A percentile compares a stretch with the other conserved stretches of the same genome.
phyloP scores from a whole-genome alignment of 176 grass and related monocot genomes.

The Puccinellia tenuiflora region DNA sequence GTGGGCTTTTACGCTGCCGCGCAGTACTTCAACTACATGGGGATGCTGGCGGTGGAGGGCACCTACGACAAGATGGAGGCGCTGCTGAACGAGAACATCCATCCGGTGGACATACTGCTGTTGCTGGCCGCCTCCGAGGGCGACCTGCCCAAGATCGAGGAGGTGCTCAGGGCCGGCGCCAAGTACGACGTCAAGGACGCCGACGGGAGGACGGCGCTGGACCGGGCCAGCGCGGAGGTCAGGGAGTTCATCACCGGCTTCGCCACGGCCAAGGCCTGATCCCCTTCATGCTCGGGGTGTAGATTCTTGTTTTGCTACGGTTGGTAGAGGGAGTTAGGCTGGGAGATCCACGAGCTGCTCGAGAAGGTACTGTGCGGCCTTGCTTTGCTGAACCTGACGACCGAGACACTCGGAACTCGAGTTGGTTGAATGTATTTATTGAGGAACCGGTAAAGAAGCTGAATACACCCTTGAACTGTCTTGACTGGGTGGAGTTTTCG shows the following conservation, averaged over 20 bases:
- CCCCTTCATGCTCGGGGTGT: neutral
- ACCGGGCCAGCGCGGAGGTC: conserved; percentile 61
- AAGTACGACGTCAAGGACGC: conserved; percentile 81
- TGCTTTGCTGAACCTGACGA: neutral
- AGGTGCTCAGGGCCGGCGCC: conserved; percentile 76
- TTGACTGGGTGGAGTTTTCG: too few relatives aligned
- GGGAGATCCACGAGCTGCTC: conserved; percentile 8
- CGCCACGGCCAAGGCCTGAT: conserved; percentile 35
- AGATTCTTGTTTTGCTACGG: neutral
- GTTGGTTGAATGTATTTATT: neutral
- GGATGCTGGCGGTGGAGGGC: conserved; percentile 98
- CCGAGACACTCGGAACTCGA: neutral
- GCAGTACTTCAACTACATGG: conserved; percentile 99
- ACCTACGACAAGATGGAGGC: conserved; percentile 99
- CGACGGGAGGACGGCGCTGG: conserved; percentile 74
- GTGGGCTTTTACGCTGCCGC: neutral
- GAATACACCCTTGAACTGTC: neutral
- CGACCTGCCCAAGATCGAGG: conserved; percentile 94
- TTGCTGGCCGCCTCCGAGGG: conserved; percentile 80
- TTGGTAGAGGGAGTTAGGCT: neutral
- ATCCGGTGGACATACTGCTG: conserved; percentile 94
- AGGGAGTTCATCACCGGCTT: conserved; percentile 68
- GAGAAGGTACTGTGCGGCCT: neutral
- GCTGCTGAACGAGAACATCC: conserved; percentile 76
- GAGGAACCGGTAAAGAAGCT: neutral